Evolutionary conservation across 2,329 filamentous ascomycete genomes (phyloP).

Genomic region (Catunica adiposa): DNA sequence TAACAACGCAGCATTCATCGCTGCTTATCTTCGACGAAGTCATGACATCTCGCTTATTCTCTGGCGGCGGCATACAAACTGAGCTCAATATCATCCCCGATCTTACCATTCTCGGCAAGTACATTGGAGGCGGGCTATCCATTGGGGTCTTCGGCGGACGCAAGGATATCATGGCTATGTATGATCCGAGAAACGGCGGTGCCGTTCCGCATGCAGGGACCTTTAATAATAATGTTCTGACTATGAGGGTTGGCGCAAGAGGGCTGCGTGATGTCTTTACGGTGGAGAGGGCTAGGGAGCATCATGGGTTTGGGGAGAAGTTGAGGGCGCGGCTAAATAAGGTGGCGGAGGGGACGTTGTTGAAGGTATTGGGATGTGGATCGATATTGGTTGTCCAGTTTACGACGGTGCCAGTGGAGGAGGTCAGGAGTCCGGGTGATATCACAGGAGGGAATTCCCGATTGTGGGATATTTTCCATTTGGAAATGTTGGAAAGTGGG

Average conservation of each 20-base stretch:
- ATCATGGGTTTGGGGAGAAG: conserved; percentile 21
- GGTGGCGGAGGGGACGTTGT: conserved; percentile 21
- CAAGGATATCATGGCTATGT: conserved; percentile 39
- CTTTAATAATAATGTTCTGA: conserved; percentile 50
- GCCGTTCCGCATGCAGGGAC: conserved; percentile 41
- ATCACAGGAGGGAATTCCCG: conserved; percentile 1
- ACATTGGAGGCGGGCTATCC: conserved; percentile 46
- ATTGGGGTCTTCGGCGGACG: conserved; percentile 52
- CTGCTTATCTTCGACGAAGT: conserved; percentile 57
- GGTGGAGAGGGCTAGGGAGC: conserved; percentile 19
- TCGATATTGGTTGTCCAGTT: conserved; percentile 25
- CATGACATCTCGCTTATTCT: conserved; percentile 44
- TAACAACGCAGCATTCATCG: conserved; percentile 26
- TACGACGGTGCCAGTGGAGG: conserved; percentile 21
- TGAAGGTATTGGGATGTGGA: conserved; percentile 25
- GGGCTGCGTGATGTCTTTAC: conserved; percentile 24
- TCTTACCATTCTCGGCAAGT: conserved; percentile 49
- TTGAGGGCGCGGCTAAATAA: conserved; percentile 20
- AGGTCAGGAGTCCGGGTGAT: conserved; percentile 17
- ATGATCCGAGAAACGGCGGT: conserved; percentile 29
- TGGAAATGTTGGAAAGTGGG: conserved; percentile 29
- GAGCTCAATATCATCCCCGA: conserved; percentile 35
- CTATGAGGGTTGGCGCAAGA: conserved; percentile 25
- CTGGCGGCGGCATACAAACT: conserved; percentile 30
- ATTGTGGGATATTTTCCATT: conserved; percentile 28